Base-by-base conservation (phyloP, 306 rosid species). In the Prunus mongolica region DNA sequence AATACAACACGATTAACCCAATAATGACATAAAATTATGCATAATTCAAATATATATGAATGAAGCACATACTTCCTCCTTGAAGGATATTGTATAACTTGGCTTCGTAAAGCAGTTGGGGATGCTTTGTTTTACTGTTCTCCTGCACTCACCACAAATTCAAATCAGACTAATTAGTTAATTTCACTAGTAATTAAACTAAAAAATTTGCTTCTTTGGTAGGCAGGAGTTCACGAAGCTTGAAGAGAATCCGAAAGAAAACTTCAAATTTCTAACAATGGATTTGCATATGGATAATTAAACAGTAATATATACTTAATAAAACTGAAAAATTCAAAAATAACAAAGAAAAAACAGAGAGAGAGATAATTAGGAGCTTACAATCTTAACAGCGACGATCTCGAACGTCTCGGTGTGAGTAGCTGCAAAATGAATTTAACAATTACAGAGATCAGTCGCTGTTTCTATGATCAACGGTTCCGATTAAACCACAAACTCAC, bases 331-430 rank as follows among this genome's bases (percentile, higher is more conserved):
- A 38, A 15, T 13, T 38, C 18, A 12, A 38, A 34, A 38, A 6
- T 1, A 38, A 38, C 9, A 76, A 4, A 16, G 11, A 12, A 41
- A 30, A 24, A 32, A 65, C 6, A 56, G 8, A 4, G 24, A 78
- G 76, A 72, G 20, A 20, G 69, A 13, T 15, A 27, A 66, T 41
- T 34, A 76, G n/a, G 69, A 73, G 72, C 96, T 71, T 84, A 94
- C 98, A 67, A 94, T 94, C 86, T 94, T 94, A 65, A 92, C 89
- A 18, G 98, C 98, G 3, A 94, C 96, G 84, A 90, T 92, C 89
- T 94, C 98, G 69, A 94, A 92, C 60, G 97, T 85, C 71, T 92
- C 97, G 47, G 88, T 81, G 73, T 94, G 96, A 38, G 95, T 94
- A 6, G 98, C 98, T 94, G 95, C 79, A 84, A 55, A 38, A 12